Conservation (phyloP, 2,329 filamentous ascomycete species). For the Calonectria hongkongensis region DNA sequence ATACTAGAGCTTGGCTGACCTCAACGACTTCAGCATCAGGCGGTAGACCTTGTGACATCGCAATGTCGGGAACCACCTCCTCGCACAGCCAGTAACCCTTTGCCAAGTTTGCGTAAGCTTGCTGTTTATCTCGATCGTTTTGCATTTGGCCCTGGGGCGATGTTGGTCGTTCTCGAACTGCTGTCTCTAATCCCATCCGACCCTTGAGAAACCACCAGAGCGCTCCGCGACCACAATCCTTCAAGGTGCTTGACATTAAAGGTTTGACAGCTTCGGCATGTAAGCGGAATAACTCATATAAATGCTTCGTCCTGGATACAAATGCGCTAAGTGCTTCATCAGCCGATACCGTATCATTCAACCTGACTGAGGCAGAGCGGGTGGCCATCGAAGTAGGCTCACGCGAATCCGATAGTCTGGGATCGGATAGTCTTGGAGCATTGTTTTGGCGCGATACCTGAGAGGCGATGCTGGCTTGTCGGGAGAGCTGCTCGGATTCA, state of each 20-base stretch:
- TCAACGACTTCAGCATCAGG: conserved; percentile 70
- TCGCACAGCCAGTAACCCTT: conserved; percentile 90
- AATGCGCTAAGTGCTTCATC: conserved; percentile 84
- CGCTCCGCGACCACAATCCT: conserved; percentile 82
- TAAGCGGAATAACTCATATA: conserved; percentile 84
- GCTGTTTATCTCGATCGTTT: conserved; percentile 76
- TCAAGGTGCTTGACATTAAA: conserved; percentile 76
- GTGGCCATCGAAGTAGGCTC: conserved; percentile 54
- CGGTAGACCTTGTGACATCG: conserved; percentile 64
- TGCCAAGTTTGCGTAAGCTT: conserved; percentile 89
- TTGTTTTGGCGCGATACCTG: conserved; percentile 51
- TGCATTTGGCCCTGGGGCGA: conserved; percentile 71
- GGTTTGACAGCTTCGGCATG: conserved; percentile 85
- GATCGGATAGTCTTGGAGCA: conserved; percentile 47
- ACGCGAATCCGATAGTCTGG: conserved; percentile 35
- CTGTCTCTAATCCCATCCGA: conserved; percentile 82
- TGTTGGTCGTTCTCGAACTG: conserved; percentile 78
- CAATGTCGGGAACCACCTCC: conserved; percentile 70
- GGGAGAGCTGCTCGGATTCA: conserved; percentile 49
- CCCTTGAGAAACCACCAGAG: conserved; percentile 95
- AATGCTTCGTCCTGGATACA: conserved; percentile 80
- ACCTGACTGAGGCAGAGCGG: conserved; percentile 60
- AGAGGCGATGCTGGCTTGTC: conserved; percentile 47
- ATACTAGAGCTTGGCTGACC: conserved; percentile 74
- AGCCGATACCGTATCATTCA: conserved; percentile 69